These are phyloP conservation scores for Henningerozyma blattae DNA, from an alignment of 805 yeast genomes.

Conservation along the genomic window DNA sequence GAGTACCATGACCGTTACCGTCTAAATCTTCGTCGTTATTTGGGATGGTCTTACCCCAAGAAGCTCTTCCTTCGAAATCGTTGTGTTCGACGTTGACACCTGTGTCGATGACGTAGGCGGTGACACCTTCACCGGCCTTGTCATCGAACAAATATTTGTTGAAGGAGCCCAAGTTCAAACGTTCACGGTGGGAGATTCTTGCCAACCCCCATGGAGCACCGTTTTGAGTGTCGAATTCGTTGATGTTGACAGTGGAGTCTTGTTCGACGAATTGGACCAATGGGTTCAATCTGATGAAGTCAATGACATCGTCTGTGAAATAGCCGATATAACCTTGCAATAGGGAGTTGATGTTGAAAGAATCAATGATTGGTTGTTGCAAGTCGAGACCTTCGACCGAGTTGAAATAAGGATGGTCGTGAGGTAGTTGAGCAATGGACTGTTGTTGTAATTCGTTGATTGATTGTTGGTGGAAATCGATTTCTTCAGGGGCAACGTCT, in stretches of 20 bases:
- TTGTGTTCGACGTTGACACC: conserved; percentile 68
- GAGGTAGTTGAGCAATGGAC: background rate
- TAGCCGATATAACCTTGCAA: conserved; percentile 77
- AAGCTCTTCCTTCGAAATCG: conserved; percentile 76
- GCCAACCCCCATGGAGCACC: conserved; percentile 95
- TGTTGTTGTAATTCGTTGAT: conserved; percentile 38
- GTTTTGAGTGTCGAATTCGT: conserved; percentile 53
- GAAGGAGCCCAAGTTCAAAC: conserved; percentile 54
- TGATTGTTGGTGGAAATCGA: conserved; percentile 57
- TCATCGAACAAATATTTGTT: conserved; percentile 63
- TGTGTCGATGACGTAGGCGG: conserved; percentile 81
- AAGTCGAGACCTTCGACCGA: background rate
- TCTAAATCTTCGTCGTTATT: conserved; percentile 57
- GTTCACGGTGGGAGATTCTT: conserved; percentile 73
- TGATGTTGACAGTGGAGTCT: conserved; percentile 60
- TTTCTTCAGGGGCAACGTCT: conserved; percentile 38
- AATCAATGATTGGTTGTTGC: conserved; percentile 24
- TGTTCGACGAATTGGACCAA: conserved; percentile 58
- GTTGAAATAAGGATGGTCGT: background rate
- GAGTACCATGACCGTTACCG: conserved; percentile 93
- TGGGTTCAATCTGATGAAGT: conserved; percentile 57
- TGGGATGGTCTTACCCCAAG: conserved; percentile 79
- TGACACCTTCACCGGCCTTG: conserved; percentile 73
- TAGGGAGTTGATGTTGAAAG: conserved; percentile 44
- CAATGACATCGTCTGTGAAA: conserved; percentile 65